Evolutionary conservation across 2,329 filamentous ascomycete genomes (phyloP).

Genomic region (Ophiostoma sp.): DNA sequence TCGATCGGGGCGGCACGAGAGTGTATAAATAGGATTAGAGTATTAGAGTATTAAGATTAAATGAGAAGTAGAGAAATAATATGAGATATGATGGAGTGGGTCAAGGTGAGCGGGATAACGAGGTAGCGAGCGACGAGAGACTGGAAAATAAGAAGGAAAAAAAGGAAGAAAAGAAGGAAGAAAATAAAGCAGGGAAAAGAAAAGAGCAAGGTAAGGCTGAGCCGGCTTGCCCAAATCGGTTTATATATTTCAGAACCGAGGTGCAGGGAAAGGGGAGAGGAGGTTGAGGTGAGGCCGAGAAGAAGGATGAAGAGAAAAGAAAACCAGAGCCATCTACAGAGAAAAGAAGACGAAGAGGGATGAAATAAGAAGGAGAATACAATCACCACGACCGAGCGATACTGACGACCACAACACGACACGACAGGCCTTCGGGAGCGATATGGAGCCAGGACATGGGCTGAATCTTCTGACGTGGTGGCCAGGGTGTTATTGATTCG

Average conservation of each 20-base stretch:
- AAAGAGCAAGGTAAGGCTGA: not conserved
- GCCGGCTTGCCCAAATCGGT: not conserved
- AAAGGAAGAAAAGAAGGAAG: not conserved
- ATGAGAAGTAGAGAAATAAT: not conserved
- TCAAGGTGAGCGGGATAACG: not conserved
- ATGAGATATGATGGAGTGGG: not conserved
- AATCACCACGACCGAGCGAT: not conserved
- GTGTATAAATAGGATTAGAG: not conserved
- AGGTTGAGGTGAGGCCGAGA: not conserved
- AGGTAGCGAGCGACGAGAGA: not conserved
- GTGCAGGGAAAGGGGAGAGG: not conserved
- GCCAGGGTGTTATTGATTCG: not conserved
- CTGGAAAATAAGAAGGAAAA: not conserved
- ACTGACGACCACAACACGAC: not conserved
- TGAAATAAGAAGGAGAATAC: not conserved
- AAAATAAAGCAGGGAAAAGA: not conserved
- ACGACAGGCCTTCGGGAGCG: not conserved
- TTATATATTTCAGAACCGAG: not conserved
- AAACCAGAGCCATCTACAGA: not conserved
- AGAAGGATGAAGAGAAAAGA: not conserved
- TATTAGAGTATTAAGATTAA: conserved; percentile 2
- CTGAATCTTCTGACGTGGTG: conserved; percentile 13
- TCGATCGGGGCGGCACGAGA: conserved; percentile 1
- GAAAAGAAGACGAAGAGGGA: not conserved
- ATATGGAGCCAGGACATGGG: not conserved